Base-by-base conservation (phyloP, 2,329 filamentous ascomycete genomes). In the Xylariales sp. region DNA sequence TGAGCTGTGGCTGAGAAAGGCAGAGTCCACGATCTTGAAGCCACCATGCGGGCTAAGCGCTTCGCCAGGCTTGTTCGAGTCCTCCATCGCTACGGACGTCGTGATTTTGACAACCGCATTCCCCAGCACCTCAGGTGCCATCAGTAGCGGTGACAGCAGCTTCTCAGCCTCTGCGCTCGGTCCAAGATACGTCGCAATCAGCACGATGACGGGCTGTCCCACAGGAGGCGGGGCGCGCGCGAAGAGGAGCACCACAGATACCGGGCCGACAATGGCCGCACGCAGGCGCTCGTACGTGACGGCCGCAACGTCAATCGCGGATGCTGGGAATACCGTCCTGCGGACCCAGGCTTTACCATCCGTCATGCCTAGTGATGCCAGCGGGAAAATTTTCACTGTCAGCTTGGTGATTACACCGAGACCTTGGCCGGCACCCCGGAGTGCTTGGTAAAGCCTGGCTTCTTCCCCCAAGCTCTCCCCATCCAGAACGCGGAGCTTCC, bases 291-390 rank as follows among this genome's bases (percentile, higher is more conserved):
- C 23, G 23, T 25, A 35, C 18, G 33, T 14, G n/a, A 13, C 12
- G 13, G 21, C 21, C 7, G 33, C 33, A 4, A 10, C 16, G 8
- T 35, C 23, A 6, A 35, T 35, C n/a, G 33, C 13, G 12, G 20
- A 13, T 5, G 14, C n/a, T 11, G 33, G 33, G 13, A 35, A 35
- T 7, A 18, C 17, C 11, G 23, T 18, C 23, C 18, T 14, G 21
- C 23, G 33, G 8, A 27, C 23, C 12, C 33, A 35, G n/a, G 23
- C 21, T 11, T 35, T 35, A 17, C 18, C 23, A 17, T 35, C 33
- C 21, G 23, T 35, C 33, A 35, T 35, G 12, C 27, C 14, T n/a
- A 35, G 33, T 14, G 16, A n/a, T 8, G 49, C 39, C 0, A 65
- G 15, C 13, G 35, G 35, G 19, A 38, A 42, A 12, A 37, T 28